These are phyloP conservation scores for Stromatinia cepivora DNA, from an alignment of 2,329 filamentous ascomycete genomes.

Conservation along the genomic window DNA sequence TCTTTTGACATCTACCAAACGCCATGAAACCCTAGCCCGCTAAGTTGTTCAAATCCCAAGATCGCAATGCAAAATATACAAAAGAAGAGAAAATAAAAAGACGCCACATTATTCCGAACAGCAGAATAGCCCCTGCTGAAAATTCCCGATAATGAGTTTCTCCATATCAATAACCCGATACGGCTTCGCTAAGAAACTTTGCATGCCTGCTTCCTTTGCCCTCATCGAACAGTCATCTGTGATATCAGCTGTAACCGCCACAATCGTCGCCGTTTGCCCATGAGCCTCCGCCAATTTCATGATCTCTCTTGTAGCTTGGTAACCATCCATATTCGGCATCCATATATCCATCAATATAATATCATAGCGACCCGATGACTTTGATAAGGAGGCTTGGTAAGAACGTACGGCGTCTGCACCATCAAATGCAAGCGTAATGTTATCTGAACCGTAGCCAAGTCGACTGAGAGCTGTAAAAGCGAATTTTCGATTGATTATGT, in stretches of 20 bases:
- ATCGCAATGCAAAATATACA: slow-evolving; percentile 6
- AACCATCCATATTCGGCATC: slow-evolving; percentile 74
- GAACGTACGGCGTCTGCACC: slow-evolving; percentile 65
- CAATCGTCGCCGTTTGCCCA: slow-evolving; percentile 42
- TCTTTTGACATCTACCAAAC: neutral
- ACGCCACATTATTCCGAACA: slow-evolving; percentile 12
- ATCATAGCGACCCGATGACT: slow-evolving; percentile 49
- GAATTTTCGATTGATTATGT: slow-evolving; percentile 68
- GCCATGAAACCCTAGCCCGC: slow-evolving; percentile 5
- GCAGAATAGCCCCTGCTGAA: slow-evolving; percentile 19
- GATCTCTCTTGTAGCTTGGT: slow-evolving; percentile 65
- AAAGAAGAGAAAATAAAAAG: slow-evolving; percentile 2
- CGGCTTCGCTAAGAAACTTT: slow-evolving; percentile 56
- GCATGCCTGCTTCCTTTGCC: slow-evolving; percentile 54
- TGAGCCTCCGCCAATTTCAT: slow-evolving; percentile 42
- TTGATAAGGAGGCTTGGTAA: slow-evolving; percentile 50
- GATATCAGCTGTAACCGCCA: slow-evolving; percentile 58
- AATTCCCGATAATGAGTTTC: slow-evolving; percentile 47
- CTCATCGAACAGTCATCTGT: slow-evolving; percentile 52
- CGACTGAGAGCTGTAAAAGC: slow-evolving; percentile 66
- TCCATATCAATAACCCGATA: slow-evolving; percentile 56
- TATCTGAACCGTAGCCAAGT: slow-evolving; percentile 58
- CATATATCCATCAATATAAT: slow-evolving; percentile 73
- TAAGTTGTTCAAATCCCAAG: neutral
- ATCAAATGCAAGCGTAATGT: slow-evolving; percentile 64